Evolutionary conservation across 805 yeast genomes (phyloP).

Genomic region (Kodamaea neixiangensis): DNA sequence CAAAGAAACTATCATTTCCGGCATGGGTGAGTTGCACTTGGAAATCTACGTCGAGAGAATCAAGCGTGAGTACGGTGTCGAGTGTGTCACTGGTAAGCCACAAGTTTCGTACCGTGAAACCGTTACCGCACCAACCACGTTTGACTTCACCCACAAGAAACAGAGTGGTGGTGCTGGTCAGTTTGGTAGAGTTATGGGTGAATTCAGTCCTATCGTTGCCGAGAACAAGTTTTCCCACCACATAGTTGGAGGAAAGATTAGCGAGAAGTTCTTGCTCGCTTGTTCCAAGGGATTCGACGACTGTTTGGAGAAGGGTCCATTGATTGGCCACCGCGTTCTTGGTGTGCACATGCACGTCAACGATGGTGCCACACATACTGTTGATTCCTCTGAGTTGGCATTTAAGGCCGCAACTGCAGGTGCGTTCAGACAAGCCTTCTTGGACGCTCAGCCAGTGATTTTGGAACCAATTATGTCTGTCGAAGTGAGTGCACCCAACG

Average conservation of each 20-base stretch:
- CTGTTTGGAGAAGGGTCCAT: slow-evolving; percentile 92
- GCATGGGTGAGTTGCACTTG: slow-evolving; percentile 97
- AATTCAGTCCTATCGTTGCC: slow-evolving; percentile 61
- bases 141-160: slow-evolving; percentile 95
- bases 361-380: slow-evolving; percentile 97
- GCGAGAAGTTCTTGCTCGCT: slow-evolving; percentile 91
- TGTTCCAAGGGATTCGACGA: slow-evolving; percentile 96
- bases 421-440: slow-evolving; percentile 91
- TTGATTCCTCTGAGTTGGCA: slow-evolving; percentile 94
- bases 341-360: slow-evolving; percentile 92
- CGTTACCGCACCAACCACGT: slow-evolving; percentile 65
- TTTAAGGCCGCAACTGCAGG: slow-evolving; percentile 89
- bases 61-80: slow-evolving; percentile 95
- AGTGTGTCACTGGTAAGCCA: slow-evolving; percentile 94
- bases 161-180: slow-evolving; percentile 99
- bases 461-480: slow-evolving; percentile 97
- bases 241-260: slow-evolving; percentile 95
- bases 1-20: slow-evolving; percentile 92
- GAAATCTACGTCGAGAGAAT: slow-evolving; percentile 98
- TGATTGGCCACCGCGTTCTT: slow-evolving; percentile 89
- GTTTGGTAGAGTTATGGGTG: slow-evolving; percentile 94
- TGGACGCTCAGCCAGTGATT: slow-evolving; percentile 80
- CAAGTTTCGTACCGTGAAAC: slow-evolving; percentile 98
- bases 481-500: slow-evolving; percentile 90
- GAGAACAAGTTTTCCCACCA: slow-evolving; percentile 80